Conservation (phyloP, 1,284 basidiomycete genomes). For the Salmacisia buchloeana region DNA sequence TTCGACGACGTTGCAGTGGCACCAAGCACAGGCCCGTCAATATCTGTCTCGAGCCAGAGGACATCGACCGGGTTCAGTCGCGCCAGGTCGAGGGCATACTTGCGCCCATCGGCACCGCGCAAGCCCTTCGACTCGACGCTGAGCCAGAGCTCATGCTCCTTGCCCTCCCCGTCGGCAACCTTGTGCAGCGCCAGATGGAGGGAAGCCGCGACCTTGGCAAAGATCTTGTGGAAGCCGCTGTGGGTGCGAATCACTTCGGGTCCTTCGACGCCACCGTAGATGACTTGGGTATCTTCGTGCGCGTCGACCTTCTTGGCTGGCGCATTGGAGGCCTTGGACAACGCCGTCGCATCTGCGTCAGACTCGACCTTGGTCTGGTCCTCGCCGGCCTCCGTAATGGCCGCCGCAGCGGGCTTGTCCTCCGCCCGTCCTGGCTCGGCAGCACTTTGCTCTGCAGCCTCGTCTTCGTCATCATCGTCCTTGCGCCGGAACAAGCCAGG, state of each 20-base stretch:
- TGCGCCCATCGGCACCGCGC: constrained; percentile 57
- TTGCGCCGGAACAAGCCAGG: constrained; percentile 57
- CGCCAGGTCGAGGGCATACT: constrained; percentile 58
- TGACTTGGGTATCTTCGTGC: constrained; percentile 50
- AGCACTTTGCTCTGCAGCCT: constrained; percentile 13
- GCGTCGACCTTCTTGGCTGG: constrained; percentile 62
- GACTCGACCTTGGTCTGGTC: no score
- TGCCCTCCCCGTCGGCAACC: constrained; percentile 53
- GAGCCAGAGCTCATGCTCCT: constrained; percentile 55
- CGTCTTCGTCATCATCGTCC: constrained; percentile 33
- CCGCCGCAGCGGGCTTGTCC: constrained; percentile 25
- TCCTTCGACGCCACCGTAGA: constrained; percentile 58
- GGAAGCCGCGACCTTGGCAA: constrained; percentile 55
- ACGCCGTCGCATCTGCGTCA: constrained; percentile 15
- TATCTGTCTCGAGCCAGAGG: constrained; percentile 58
- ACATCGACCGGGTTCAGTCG: constrained; percentile 58
- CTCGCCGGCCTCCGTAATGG: not conserved
- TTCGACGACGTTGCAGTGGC: not conserved
- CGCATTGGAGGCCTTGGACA: constrained; percentile 49
- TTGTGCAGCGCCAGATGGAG: constrained; percentile 57
- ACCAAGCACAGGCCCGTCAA: constrained; percentile 31
- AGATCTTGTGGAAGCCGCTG: constrained; percentile 56
- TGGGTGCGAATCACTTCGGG: constrained; percentile 51
- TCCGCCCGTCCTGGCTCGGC: constrained; percentile 20
- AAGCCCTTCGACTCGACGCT: constrained; percentile 60